phyloP scores from a whole-genome alignment of 1,139 yeast species.

The Candida pseudocylindracea region DNA sequence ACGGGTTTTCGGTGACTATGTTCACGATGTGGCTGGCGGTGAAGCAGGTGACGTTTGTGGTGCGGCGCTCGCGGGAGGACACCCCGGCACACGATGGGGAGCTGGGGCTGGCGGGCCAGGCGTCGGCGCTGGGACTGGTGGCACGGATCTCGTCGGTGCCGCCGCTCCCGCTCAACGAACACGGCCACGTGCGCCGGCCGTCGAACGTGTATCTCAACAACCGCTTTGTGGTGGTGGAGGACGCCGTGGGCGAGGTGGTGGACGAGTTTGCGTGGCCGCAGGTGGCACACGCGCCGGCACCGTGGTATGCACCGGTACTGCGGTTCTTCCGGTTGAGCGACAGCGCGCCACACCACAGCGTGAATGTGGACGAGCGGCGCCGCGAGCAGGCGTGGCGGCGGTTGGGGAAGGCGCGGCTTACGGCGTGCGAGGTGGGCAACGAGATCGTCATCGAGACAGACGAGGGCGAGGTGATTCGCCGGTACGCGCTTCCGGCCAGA shows the following conservation, averaged over 20 bases:
- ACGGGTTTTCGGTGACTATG: constrained; percentile 94
- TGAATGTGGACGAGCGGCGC: not conserved
- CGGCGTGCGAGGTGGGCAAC: constrained; percentile 33
- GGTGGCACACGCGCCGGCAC: not conserved
- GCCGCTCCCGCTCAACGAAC: not conserved
- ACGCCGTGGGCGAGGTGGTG: constrained; percentile 57
- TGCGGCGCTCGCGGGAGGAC: constrained; percentile 34
- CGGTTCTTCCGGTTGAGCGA: constrained; percentile 13
- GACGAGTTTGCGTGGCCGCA: constrained; percentile 8
- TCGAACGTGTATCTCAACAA: constrained; percentile 54
- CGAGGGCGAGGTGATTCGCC: constrained; percentile 77
- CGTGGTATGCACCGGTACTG: constrained; percentile 18
- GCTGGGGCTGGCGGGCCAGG: not conserved
- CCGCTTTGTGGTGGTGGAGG: constrained; percentile 46
- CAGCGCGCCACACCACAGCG: constrained; percentile 10
- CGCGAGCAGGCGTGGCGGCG: too few species aligned
- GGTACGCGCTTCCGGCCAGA: constrained; percentile 20
- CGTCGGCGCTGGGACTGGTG: not conserved
- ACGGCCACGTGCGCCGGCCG: constrained; percentile 1
- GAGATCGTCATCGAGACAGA: constrained; percentile 65
- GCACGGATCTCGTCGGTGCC: too few species aligned
- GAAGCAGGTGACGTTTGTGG: constrained; percentile 1
- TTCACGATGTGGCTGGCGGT: constrained; percentile 23
- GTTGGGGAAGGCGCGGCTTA: constrained; percentile 9
- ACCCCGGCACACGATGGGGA: too few species aligned